Conservation (phyloP, 306 rosid genomes). For the Vachellia collinsii region DNA sequence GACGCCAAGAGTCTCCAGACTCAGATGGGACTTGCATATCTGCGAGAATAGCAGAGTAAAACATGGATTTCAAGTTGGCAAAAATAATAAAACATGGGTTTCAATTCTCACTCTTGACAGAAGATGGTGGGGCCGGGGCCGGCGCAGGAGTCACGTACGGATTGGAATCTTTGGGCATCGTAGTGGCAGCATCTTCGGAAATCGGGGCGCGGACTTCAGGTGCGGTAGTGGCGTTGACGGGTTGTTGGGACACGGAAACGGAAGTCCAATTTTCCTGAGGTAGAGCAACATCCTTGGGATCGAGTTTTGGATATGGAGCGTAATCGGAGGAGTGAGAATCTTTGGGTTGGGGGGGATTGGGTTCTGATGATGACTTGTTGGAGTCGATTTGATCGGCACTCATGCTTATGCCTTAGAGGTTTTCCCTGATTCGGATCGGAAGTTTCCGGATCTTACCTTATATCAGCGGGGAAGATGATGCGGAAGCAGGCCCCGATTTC, state of each 20-base stretch:
- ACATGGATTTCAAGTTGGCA: neutral
- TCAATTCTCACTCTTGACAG: constrained; percentile 50
- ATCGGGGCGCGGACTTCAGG: constrained; percentile 53
- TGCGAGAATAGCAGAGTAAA: neutral
- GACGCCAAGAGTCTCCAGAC: neutral
- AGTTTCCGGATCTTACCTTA: neutral
- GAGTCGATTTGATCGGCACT: constrained; percentile 37
- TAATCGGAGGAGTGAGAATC: constrained; percentile 38
- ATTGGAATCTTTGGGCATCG: constrained; percentile 61
- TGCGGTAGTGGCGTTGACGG: constrained; percentile 12
- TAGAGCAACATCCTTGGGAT: constrained; percentile 54
- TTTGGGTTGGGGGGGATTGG: constrained; percentile 5
- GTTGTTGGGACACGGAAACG: constrained; percentile 24
- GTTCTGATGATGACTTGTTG: constrained; percentile 2
- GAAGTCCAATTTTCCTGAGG: constrained; percentile 30
- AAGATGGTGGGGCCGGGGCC: constrained; percentile 36
- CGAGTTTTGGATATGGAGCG: constrained; percentile 68
- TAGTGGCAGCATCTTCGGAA: constrained; percentile 49
- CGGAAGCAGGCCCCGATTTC: neutral
- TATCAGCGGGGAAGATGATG: neutral
- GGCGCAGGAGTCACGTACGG: constrained; percentile 65
- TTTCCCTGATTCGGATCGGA: neutral
- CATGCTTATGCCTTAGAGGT: neutral
- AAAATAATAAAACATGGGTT: neutral
- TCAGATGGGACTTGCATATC: neutral